phyloP scores from a whole-genome alignment of 2,329 filamentous ascomycete species.

The Fusarium udum region DNA sequence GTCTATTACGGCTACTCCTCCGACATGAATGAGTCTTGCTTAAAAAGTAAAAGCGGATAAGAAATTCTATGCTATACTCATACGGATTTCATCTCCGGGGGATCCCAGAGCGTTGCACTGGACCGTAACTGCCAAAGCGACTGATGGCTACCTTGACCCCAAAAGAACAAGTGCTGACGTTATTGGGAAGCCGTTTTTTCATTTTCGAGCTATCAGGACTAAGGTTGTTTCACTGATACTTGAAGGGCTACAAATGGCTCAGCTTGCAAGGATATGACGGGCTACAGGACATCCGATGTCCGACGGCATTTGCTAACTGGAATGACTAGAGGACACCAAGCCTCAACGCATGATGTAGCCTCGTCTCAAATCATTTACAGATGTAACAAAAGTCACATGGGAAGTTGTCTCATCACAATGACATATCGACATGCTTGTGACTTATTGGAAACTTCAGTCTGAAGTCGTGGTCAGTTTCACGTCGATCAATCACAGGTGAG shows the following conservation, averaged over 20 bases:
- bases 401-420: background rate
- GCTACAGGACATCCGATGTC: background rate
- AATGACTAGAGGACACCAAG: no score
- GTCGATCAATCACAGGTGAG: background rate
- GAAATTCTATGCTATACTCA: background rate
- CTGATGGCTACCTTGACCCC: background rate
- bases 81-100: no score
- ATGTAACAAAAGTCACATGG: background rate
- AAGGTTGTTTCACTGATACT: no score
- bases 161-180: background rate
- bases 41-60: background rate
- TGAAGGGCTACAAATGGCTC: background rate
- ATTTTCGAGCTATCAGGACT: no score
- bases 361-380: background rate
- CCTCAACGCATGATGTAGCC: fast-evolving
- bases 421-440: background rate
- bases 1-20: no score
- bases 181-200: background rate
- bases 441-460: background rate
- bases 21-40: background rate
- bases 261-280: background rate
- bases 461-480: background rate
- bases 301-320: background rate
- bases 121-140: no score
- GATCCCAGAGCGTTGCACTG: background rate